phyloP scores from a whole-genome alignment of 257 asterid genomes.

The Henckelia pumila region DNA sequence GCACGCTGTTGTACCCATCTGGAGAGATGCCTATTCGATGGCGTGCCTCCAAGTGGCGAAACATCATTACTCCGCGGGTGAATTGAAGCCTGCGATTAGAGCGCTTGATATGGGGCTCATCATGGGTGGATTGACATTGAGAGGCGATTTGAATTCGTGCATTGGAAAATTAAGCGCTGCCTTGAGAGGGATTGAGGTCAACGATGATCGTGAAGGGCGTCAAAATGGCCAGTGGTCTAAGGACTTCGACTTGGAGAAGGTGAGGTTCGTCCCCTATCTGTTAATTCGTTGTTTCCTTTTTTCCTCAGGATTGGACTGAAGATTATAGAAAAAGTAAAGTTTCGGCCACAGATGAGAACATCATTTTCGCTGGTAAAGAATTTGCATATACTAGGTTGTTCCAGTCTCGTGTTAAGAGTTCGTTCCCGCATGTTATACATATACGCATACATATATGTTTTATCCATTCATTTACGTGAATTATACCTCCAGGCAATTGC shows the following conservation, averaged over 20 bases:
- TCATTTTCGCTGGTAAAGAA: too few species aligned
- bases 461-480: too few species aligned
- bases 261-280: constrained; percentile 62
- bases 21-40: constrained; percentile 95
- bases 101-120: constrained; percentile 90
- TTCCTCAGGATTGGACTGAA: too few species aligned
- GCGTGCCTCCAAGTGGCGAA: constrained; percentile 85
- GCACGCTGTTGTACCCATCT: constrained; percentile 83
- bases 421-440: background rate
- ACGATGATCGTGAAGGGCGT: constrained; percentile 27
- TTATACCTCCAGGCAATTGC: too few species aligned
- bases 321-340: too few species aligned
- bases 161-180: constrained; percentile 33
- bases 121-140: constrained; percentile 75
- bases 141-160: constrained; percentile 61
- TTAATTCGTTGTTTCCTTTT: too few species aligned
- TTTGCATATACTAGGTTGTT: too few species aligned
- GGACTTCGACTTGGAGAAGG: constrained; percentile 75
- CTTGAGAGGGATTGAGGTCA: constrained; percentile 27
- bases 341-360: too few species aligned
- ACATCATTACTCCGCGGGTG: constrained; percentile 49
- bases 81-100: constrained; percentile 45
- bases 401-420: too few species aligned
- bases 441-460: too few species aligned
- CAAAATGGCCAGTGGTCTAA: constrained; percentile 28